These are phyloP conservation scores for Copromyces sp. DNA, from an alignment of 495 filamentous ascomycete genomes.

Conservation along the genomic window DNA sequence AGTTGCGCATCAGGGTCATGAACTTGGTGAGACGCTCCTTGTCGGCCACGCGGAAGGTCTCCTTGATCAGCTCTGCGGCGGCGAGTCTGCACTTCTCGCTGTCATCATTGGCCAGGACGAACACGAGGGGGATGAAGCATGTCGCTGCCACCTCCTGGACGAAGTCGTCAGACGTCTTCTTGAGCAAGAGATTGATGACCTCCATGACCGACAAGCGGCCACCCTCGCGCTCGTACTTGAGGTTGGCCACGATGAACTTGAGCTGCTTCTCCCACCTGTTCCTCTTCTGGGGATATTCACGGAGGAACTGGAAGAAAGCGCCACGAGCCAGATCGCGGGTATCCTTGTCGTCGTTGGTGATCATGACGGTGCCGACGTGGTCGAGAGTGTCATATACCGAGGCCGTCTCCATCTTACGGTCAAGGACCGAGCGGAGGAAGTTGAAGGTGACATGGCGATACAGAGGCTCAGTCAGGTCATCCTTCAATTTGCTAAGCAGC, in stretches of 20 bases:
- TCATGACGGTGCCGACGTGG: slow-evolving; percentile 82
- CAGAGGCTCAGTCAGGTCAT: slow-evolving; percentile 88
- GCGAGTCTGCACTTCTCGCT: slow-evolving; percentile 76
- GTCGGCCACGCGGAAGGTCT: slow-evolving; percentile 70
- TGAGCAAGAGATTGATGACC: slow-evolving; percentile 68
- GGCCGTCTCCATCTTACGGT: slow-evolving; percentile 72
- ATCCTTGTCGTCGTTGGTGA: slow-evolving; percentile 81
- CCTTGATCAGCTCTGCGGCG: slow-evolving; percentile 67
- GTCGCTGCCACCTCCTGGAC: slow-evolving; percentile 70
- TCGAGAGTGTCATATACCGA: slow-evolving; percentile 88
- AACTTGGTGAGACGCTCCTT: slow-evolving; percentile 59
- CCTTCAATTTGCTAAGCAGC: slow-evolving; percentile 69
- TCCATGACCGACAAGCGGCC: slow-evolving; percentile 89
- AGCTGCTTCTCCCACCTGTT: slow-evolving; percentile 81
- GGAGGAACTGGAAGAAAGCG: slow-evolving; percentile 85
- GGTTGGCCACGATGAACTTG: slow-evolving; percentile 76
- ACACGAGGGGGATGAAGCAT: slow-evolving; percentile 78
- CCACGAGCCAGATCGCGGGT: slow-evolving; percentile 80
- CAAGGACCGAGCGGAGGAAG: slow-evolving; percentile 77
- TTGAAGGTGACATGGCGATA: slow-evolving; percentile 87
- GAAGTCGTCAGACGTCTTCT: slow-evolving; percentile 69
- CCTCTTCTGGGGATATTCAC: slow-evolving; percentile 88
- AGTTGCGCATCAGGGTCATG: slow-evolving; percentile 56
- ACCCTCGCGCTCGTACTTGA: slow-evolving; percentile 79
- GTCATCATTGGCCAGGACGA: slow-evolving; percentile 81